These are phyloP conservation scores for Ceratocystis diversiconidia DNA, from an alignment of 2,329 filamentous ascomycete genomes.

Conservation along the genomic window DNA sequence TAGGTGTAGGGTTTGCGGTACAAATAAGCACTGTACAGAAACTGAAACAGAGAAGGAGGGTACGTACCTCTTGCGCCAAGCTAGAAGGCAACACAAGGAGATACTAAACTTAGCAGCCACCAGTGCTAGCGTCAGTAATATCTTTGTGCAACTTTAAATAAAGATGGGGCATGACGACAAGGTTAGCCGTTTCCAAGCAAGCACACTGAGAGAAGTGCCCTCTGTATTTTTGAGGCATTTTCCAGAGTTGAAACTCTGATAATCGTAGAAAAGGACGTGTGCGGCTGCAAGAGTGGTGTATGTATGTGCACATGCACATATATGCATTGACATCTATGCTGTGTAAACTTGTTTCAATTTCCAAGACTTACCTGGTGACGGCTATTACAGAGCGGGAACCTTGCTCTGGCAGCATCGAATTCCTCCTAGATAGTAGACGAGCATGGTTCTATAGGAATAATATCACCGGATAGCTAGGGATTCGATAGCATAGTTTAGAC, in stretches of 20 bases:
- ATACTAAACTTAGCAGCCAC: not conserved
- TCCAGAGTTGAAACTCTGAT: too few species aligned
- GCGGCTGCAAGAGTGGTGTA: too few species aligned
- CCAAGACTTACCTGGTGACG: not conserved
- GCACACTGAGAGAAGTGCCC: not conserved
- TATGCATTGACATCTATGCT: not conserved
- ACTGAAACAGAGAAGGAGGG: not conserved
- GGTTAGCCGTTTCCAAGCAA: not conserved
- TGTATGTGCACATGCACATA: not conserved
- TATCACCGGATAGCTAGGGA: not conserved
- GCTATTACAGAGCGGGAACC: too few species aligned
- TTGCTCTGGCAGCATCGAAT: not conserved
- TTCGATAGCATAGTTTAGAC: not conserved
- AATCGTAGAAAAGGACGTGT: too few species aligned
- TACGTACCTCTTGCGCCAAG: constrained; percentile 3
- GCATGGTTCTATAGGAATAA: not conserved
- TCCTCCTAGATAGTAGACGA: not conserved
- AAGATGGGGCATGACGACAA: not conserved
- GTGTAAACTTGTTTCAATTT: not conserved
- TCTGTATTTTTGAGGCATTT: too few species aligned
- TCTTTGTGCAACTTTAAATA: constrained; percentile 10
- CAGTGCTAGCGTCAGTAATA: not conserved
- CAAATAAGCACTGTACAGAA: not conserved
- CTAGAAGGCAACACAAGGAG: not conserved
- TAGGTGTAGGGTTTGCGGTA: not conserved